Base-by-base conservation (phyloP, 371 early-diverging fungal species). In the Thermomucor indicae-seudaticae region DNA sequence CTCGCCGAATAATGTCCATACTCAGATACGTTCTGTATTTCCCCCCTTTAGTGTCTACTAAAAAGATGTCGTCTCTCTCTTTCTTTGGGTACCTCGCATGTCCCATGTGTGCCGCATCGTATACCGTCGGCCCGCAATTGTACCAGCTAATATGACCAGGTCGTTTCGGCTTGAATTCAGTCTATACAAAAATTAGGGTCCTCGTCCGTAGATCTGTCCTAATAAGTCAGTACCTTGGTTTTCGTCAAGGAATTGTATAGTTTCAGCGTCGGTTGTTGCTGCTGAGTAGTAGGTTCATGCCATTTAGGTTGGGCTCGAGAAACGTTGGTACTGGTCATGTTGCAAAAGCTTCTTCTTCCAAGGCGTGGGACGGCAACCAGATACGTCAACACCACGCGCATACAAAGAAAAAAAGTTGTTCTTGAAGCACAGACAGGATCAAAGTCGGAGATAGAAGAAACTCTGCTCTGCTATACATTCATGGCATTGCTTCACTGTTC, bases 51-150 rank as follows among this genome's bases (percentile, higher is more conserved):
- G n/a, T n/a, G n/a, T n/a, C n/a, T n/a, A n/a, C n/a, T 81, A 42
- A n/a, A 34, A 3, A 30, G 20, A 37, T 23, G 17, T 31, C 46
- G 47, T 1, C 37, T 17, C 7, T 28, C 17, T 5, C 7, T 38
- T 30, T 6, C 19, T 31, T 14, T 11, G 22, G 25, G 38, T 72
- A 78, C 77, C 81, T 74, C 4, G 99, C 99, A 69, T 99, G 99
- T 24, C 99, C 99, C 72, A 99, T 85, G 72, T 99, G 99, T 10
- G 98, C 81, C 1, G 91, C 85, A 70, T 98, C 98, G 65, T 99
- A 99, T 16, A 99, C 99, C 6, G 99, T 99, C 10, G 99, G 99
- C 5, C 99, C 99, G 79, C 99, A 99, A 60, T 84, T 89, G 66
- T 98, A 98, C 98, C 98, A 98, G 49, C 82, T 85, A 8, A 98